phyloP scores from a whole-genome alignment of 192 early-diverging fungal species.

The Podila horticola region DNA sequence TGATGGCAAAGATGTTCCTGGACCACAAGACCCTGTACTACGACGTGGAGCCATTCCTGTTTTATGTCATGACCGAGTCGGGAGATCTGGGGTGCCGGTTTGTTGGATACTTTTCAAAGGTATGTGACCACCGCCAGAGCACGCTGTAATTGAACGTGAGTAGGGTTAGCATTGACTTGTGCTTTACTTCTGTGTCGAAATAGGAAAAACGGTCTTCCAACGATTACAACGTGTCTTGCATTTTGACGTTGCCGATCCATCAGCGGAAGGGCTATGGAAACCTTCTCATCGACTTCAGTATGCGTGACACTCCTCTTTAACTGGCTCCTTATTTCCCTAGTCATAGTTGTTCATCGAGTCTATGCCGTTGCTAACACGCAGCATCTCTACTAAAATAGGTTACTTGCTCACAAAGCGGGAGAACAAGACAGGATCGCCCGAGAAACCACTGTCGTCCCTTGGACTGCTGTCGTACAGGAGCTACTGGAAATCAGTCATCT shows the following conservation, averaged over 20 bases:
- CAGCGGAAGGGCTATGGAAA: conserved; percentile 95
- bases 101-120: conserved; percentile 97
- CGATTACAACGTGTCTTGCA: conserved; percentile 94
- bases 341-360: neutral
- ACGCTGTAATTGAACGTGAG: neutral
- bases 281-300: conserved; percentile 92
- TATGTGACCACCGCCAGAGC: conserved; percentile 8
- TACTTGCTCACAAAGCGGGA: conserved; percentile 85
- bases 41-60: conserved; percentile 97
- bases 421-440: conserved; percentile 84
- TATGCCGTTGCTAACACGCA: neutral
- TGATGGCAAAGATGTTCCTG: conserved; percentile 96
- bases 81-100: conserved; percentile 84
- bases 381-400: conserved; percentile 49
- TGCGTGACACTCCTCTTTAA: conserved; percentile 14
- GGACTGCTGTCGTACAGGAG: conserved; percentile 88
- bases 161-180: neutral
- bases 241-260: conserved; percentile 87
- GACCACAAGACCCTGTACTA: conserved; percentile 98
- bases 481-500: conserved; percentile 86
- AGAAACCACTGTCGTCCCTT: conserved; percentile 91
- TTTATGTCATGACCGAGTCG: conserved; percentile 93
- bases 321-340: neutral
- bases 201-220: conserved; percentile 86
- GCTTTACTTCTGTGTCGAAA: neutral